Percentiles rank a stretch among this genome's conserved stretches.
phyloP scores from a whole-genome alignment of 2,329 filamentous ascomycete species.

The Myrmaecium sp. region DNA sequence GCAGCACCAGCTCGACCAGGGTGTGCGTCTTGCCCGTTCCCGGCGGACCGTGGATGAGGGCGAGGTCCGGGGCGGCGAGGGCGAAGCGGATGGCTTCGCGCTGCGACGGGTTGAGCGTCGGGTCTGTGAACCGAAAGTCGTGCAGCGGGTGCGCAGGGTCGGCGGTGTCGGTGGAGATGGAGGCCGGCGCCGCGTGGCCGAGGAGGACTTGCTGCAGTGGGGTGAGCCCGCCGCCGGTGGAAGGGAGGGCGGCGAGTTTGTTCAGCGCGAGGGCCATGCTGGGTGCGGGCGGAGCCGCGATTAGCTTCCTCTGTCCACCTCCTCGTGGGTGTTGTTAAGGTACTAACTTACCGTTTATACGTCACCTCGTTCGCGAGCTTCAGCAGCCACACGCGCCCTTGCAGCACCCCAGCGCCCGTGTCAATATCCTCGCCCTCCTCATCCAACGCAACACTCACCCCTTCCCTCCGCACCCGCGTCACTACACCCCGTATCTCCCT shows the following conservation, averaged over 20 bases:
- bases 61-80: constrained; percentile 62
- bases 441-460: constrained; percentile 52
- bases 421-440: constrained; percentile 41
- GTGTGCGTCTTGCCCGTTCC: constrained; percentile 97
- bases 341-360: constrained; percentile 40
- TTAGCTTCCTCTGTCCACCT: too few relatives aligned
- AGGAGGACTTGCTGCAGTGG: constrained; percentile 42
- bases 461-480: constrained; percentile 40
- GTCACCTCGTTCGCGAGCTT: constrained; percentile 52
- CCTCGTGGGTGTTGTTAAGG: too few relatives aligned
- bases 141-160: constrained; percentile 21
- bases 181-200: constrained; percentile 37
- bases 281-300: too few relatives aligned
- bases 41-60: constrained; percentile 85
- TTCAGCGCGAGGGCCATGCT: too few relatives aligned
- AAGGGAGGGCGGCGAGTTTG: too few relatives aligned
- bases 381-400: constrained; percentile 47
- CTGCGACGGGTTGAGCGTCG: constrained; percentile 43
- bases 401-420: too few relatives aligned
- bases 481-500: too few relatives aligned
- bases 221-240: too few relatives aligned
- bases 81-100: constrained; percentile 61
- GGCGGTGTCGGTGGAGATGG: constrained; percentile 28
- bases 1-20: constrained; percentile 85
- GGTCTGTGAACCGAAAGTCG: constrained; percentile 36